A percentile compares a stretch with the other conserved stretches of the same genome.
phyloP scores from a whole-genome alignment of 768 basidiomycete genomes.

The Boletus sp. region DNA sequence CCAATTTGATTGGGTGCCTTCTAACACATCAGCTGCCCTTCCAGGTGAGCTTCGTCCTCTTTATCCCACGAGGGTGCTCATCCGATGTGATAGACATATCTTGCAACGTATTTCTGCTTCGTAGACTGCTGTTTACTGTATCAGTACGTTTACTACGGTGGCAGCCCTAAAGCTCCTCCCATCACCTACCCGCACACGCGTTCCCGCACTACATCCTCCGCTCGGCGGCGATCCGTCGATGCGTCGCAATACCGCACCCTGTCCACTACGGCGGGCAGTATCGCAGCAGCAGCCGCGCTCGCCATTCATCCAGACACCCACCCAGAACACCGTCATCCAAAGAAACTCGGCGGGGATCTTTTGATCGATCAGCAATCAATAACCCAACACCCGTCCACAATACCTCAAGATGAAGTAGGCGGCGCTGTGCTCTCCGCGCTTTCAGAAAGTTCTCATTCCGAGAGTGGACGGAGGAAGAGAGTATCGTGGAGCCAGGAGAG shows the following conservation, averaged over 20 bases:
- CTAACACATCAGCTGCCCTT: constrained; percentile 93
- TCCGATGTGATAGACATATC: constrained; percentile 59
- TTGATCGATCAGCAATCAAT: constrained; percentile 18
- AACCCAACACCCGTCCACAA: constrained; percentile 21
- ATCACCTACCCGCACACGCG: constrained; percentile 38
- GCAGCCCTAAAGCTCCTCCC: constrained; percentile 33
- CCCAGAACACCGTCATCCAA: constrained; percentile 33
- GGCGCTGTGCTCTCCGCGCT: constrained; percentile 55
- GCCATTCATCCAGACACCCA: constrained; percentile 58
- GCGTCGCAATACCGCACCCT: constrained; percentile 65
- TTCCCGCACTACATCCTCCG: constrained; percentile 40
- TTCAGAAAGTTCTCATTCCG: constrained; percentile 77
- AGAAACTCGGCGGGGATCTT: constrained; percentile 25
- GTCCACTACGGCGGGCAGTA: constrained; percentile 66
- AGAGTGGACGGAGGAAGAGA: constrained; percentile 53
- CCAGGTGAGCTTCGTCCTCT: constrained; percentile 56
- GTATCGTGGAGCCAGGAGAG: constrained; percentile 75
- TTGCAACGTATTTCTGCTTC: constrained; percentile 86
- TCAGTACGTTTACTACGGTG: constrained; percentile 81
- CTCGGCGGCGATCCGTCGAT: constrained; percentile 50
- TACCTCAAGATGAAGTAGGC: constrained; percentile 41
- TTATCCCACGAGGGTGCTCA: constrained; percentile 4
- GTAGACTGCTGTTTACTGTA: constrained; percentile 72
- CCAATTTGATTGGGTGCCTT: constrained; percentile 88
- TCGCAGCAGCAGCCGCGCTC: constrained; percentile 67